Conservation (phyloP, 495 filamentous ascomycete genomes). For the Apodospora peruviana region DNA sequence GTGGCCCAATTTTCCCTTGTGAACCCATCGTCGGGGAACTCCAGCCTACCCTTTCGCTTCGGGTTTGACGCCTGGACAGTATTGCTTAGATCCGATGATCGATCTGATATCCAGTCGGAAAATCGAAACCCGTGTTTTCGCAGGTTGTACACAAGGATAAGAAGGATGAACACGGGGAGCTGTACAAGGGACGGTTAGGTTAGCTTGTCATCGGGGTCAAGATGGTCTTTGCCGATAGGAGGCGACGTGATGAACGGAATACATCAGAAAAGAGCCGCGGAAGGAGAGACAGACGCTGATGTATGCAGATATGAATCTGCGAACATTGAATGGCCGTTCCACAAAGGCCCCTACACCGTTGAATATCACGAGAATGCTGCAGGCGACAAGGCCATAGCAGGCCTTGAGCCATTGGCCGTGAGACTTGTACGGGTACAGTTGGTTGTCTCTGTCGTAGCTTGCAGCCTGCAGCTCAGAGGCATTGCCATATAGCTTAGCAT, state of each 20-base stretch:
- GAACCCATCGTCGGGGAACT: slow-evolving; percentile 24
- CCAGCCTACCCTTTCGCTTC: slow-evolving; percentile 26
- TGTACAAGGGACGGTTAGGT: slow-evolving; percentile 2
- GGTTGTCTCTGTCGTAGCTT: slow-evolving; percentile 38
- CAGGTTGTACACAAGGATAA: slow-evolving; percentile 30
- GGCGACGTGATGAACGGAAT: too few species aligned
- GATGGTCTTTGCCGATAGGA: too few species aligned
- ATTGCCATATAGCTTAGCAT: slow-evolving; percentile 27
- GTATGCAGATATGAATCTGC: slow-evolving; percentile 42
- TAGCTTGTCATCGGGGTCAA: neutral
- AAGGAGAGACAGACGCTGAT: slow-evolving; percentile 34
- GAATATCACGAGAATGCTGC: slow-evolving; percentile 38
- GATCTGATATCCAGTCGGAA: slow-evolving; percentile 25
- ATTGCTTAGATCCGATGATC: slow-evolving; percentile 30
- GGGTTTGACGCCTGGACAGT: slow-evolving; percentile 25
- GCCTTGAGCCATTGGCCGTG: slow-evolving; percentile 44
- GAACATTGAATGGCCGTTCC: slow-evolving; percentile 25
- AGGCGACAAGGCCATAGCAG: slow-evolving; percentile 38
- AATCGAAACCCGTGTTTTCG: slow-evolving; percentile 26
- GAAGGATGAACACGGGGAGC: slow-evolving; percentile 28
- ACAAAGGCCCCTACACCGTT: slow-evolving; percentile 40
- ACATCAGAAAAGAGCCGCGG: neutral
- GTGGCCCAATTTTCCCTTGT: slow-evolving; percentile 19
- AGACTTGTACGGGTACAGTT: slow-evolving; percentile 42
- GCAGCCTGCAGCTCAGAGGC: slow-evolving; percentile 28